Evolutionary conservation across 441 rosid species (phyloP).

Genomic region (Biscutella laevigata): DNA sequence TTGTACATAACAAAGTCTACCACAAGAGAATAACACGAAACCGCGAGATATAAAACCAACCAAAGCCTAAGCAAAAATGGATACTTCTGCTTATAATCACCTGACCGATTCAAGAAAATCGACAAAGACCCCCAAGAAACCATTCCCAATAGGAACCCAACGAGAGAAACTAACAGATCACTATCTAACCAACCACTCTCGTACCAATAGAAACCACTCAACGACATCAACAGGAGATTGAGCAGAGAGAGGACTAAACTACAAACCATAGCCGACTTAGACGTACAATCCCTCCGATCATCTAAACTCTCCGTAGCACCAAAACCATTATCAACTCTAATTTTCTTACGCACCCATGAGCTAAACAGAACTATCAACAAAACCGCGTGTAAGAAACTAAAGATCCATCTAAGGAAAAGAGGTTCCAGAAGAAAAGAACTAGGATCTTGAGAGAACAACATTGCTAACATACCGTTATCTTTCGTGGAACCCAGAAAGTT

Average conservation of each 20-base stretch:
- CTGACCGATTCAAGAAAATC: slow-evolving; percentile 34
- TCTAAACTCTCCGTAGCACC: slow-evolving; percentile 27
- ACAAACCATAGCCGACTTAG: slow-evolving; percentile 41
- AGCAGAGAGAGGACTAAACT: slow-evolving; percentile 45
- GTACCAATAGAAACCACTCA: slow-evolving; percentile 61
- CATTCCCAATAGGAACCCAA: slow-evolving; percentile 42
- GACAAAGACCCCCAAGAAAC: slow-evolving; percentile 55
- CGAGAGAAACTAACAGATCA: slow-evolving; percentile 36
- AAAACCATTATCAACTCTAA: slow-evolving; percentile 7
- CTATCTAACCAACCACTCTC: slow-evolving; percentile 45
- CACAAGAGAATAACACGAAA: slow-evolving; percentile 52
- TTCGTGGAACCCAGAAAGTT: slow-evolving; percentile 24
- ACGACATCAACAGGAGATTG: slow-evolving; percentile 36
- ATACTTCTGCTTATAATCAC: slow-evolving; percentile 28
- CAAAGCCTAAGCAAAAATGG: slow-evolving; percentile 52
- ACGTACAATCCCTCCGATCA: slow-evolving; percentile 22
- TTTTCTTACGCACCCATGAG: slow-evolving; percentile 33
- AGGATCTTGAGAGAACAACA: slow-evolving; percentile 25
- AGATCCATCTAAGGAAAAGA: slow-evolving; percentile 41
- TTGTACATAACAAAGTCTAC: slow-evolving; percentile 36
- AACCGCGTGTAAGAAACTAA: slow-evolving; percentile 48
- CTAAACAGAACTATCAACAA: slow-evolving; percentile 43
- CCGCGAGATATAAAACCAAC: slow-evolving; percentile 48
- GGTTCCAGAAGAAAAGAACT: slow-evolving; percentile 39
- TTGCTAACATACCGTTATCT: slow-evolving; percentile 8